A percentile compares a stretch with the other conserved stretches of the same genome.
Conservation (phyloP, 441 rosid species). For the Geranium incanum region DNA sequence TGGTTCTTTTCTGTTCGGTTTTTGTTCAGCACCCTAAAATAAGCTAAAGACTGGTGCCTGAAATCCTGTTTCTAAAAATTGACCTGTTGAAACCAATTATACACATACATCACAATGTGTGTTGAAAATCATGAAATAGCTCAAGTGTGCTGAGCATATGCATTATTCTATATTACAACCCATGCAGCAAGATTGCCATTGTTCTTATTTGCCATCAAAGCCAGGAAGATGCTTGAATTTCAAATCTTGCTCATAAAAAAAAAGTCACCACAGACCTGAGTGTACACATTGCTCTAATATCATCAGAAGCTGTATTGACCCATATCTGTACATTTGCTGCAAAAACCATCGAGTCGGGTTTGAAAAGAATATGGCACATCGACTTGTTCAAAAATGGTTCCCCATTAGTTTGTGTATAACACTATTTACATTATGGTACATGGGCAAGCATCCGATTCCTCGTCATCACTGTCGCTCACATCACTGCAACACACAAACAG, state of each 20-base stretch:
- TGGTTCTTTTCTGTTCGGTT: no score
- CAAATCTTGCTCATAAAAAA: neutral
- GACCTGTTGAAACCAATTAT: neutral
- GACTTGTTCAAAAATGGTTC: neutral
- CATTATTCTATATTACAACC: neutral
- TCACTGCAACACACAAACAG: conserved; percentile 51
- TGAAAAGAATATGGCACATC: neutral
- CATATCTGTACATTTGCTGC: neutral
- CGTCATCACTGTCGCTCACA: conserved; percentile 68
- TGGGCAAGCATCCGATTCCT: conserved; percentile 68
- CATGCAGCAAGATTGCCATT: conserved; percentile 4
- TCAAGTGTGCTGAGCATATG: neutral
- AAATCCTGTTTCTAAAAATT: neutral
- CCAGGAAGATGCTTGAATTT: neutral
- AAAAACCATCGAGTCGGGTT: neutral
- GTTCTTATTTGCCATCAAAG: neutral
- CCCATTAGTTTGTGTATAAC: conserved; percentile 3
- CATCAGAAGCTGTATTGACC: neutral
- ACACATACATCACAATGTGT: neutral
- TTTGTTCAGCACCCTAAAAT: neutral
- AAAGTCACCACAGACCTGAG: neutral
- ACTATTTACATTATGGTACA: conserved; percentile 70
- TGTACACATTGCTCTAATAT: no score
- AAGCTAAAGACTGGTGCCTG: neutral
- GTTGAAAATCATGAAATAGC: neutral